These are phyloP conservation scores for Halteria grandinella DNA, from an alignment of 73 alveolate species.

Conservation along the genomic window DNA sequence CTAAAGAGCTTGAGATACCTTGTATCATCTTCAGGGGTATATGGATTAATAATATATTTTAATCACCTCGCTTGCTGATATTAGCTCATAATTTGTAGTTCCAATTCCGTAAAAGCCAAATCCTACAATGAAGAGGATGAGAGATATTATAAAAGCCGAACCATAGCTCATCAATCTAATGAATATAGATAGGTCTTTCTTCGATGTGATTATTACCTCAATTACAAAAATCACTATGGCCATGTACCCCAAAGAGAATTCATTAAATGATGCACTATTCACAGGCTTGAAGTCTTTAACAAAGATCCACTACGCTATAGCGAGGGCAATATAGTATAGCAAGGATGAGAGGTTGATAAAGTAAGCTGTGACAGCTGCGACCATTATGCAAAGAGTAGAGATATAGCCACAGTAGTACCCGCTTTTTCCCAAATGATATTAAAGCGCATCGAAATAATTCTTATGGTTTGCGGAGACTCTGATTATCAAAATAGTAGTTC, in stretches of 20 bases:
- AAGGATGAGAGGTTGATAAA: constrained; percentile 3
- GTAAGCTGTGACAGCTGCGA: constrained; percentile 50
- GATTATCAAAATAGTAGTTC: constrained; percentile 56
- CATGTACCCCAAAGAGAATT: neutral
- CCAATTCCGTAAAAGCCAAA: constrained; percentile 46
- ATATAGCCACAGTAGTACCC: constrained; percentile 57
- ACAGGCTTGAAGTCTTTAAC: neutral
- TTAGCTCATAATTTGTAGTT: constrained; percentile 22
- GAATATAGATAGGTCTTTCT: constrained; percentile 59
- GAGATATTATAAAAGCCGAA: constrained; percentile 60
- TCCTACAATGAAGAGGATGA: constrained; percentile 59
- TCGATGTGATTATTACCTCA: neutral
- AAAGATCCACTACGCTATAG: constrained; percentile 48
- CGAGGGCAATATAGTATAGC: constrained; percentile 12
- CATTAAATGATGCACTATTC: neutral
- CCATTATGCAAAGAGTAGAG: constrained; percentile 56
- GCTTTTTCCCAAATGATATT: constrained; percentile 52
- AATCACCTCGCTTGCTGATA: neutral
- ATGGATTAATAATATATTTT: no score
- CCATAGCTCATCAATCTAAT: constrained; percentile 74
- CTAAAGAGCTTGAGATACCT: constrained; percentile 66
- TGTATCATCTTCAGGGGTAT: constrained; percentile 51
- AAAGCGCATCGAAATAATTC: constrained; percentile 64
- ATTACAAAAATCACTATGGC: constrained; percentile 11
- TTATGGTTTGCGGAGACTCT: constrained; percentile 68